A percentile compares a stretch with the other conserved stretches of the same genome.
Evolutionary conservation across 2,329 filamentous ascomycete genomes (phyloP).

Genomic region (Bipolaris cookei): DNA sequence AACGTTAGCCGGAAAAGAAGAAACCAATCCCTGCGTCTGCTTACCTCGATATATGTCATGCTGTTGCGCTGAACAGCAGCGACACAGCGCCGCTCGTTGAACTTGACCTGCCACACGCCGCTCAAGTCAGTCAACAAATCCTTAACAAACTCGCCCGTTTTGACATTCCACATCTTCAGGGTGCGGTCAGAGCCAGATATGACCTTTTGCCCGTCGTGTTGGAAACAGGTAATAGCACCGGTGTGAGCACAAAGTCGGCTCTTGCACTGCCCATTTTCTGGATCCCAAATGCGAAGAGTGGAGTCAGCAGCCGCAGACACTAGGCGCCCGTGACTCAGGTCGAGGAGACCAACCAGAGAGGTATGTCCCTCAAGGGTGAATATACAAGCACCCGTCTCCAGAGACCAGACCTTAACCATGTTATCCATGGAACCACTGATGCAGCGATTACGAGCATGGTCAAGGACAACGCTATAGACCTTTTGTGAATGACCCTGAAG

Average conservation of each 20-base stretch:
- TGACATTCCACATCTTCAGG: conserved; percentile 98
- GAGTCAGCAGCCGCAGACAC: conserved; percentile 96
- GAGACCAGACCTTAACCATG: conserved; percentile 95
- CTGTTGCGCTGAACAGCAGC: conserved; percentile 93
- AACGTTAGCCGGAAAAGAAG: conserved; percentile 30
- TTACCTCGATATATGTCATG: conserved; percentile 89
- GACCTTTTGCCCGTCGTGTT: conserved; percentile 95
- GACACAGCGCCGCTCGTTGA: conserved; percentile 93
- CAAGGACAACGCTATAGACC: conserved; percentile 95
- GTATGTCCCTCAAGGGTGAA: conserved; percentile 93
- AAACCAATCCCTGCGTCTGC: not conserved
- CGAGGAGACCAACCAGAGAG: conserved; percentile 88
- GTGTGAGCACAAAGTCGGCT: conserved; percentile 91
- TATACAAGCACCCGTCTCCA: conserved; percentile 82
- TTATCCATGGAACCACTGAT: conserved; percentile 99
- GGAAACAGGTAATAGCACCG: conserved; percentile 97
- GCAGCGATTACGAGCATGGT: conserved; percentile 89
- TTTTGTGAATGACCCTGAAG: conserved; percentile 88
- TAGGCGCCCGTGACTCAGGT: conserved; percentile 85
- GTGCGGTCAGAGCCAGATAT: conserved; percentile 95
- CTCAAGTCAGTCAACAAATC: conserved; percentile 91
- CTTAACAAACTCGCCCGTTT: conserved; percentile 87
- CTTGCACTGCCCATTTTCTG: conserved; percentile 87
- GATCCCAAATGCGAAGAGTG: conserved; percentile 95
- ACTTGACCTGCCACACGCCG: conserved; percentile 99